Evolutionary conservation across 768 basidiomycete genomes (phyloP).

Genomic region (Boletellus sp.): DNA sequence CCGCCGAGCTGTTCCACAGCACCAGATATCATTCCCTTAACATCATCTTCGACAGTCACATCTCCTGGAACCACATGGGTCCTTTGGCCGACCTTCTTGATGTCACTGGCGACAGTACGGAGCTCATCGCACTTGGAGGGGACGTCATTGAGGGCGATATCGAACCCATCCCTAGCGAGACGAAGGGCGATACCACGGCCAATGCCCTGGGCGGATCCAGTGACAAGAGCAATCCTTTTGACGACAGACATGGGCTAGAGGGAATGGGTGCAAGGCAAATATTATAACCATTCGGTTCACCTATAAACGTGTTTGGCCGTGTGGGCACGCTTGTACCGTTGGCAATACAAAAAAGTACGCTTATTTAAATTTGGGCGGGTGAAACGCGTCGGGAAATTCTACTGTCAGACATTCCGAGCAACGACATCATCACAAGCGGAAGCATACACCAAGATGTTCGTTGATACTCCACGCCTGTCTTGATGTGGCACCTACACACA

Average conservation of each 20-base stretch:
- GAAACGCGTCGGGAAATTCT: too few species aligned
- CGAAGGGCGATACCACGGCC: conserved; percentile 17
- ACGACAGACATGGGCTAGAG: background rate
- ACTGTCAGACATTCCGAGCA: too few species aligned
- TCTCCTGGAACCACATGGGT: conserved; percentile 27
- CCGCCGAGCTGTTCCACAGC: conserved; percentile 29
- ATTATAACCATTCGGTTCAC: too few species aligned
- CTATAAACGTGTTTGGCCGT: too few species aligned
- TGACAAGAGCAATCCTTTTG: conserved; percentile 29
- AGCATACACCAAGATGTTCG: too few species aligned
- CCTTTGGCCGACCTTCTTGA: conserved; percentile 17
- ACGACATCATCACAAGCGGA: too few species aligned
- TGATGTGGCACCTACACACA: too few species aligned
- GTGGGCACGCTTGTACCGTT: too few species aligned
- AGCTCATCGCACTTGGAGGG: conserved; percentile 9
- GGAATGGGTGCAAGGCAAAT: too few species aligned
- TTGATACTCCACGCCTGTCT: too few species aligned
- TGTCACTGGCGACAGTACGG: conserved; percentile 10
- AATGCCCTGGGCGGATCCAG: conserved; percentile 27
- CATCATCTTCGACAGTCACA: conserved; percentile 39
- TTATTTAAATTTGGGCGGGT: too few species aligned
- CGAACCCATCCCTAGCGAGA: conserved; percentile 13
- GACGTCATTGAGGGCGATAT: conserved; percentile 27
- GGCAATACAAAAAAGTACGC: too few species aligned
- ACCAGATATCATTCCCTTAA: conserved; percentile 35